Base-by-base conservation (phyloP, 2,329 filamentous ascomycete species). In the Dactylellina sp. region DNA sequence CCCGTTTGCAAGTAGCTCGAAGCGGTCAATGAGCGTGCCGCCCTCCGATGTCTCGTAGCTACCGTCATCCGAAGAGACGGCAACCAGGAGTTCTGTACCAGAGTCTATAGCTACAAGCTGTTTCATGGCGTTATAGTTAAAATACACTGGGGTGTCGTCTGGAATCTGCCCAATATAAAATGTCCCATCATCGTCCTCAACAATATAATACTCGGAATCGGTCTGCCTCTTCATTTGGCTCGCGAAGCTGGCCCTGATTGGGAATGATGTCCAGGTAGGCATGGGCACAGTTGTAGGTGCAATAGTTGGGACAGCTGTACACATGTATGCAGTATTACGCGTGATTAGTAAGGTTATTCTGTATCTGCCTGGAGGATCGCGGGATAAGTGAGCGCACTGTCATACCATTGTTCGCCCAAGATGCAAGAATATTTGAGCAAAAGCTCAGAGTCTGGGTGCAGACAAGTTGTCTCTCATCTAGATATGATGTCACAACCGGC, bases 221-320 rank as follows among this genome's bases (percentile, higher is more conserved):
- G 14, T 24, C 7, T 44, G 14, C 28, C 49, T 44, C 14, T 49
- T 37, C n/a, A 6, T 12, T 22, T 22, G 20, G 7, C 16, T 12
- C 18, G 25, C 42, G 7, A 72, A 47, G 24, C 60, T 47, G 9
- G 65, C 60, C 35, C 37, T 14, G 24, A 72, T 72, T 0, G 66
- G 59, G 52, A 71, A 71, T 0, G 40, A 59, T n/a, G 28, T 57
- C 64, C 46, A 47, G 20, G 24, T 28, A 2, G 42, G 52, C 7
- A 32, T 25, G 2, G 62, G 25, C 28, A 4, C 28, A 32, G 28
- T 32, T 32, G 28, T 32, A 32, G 37, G 37, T 5, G 20, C 22
- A 18, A 64, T 25, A 3, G 52, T 64, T 16, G 39, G 28, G n/a
- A 32, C 47, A n/a, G n/a, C n/a, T n/a, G n/a, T n/a, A n/a, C n/a